phyloP scores from a whole-genome alignment of 345 rosid species.

The Populus simonii region DNA sequence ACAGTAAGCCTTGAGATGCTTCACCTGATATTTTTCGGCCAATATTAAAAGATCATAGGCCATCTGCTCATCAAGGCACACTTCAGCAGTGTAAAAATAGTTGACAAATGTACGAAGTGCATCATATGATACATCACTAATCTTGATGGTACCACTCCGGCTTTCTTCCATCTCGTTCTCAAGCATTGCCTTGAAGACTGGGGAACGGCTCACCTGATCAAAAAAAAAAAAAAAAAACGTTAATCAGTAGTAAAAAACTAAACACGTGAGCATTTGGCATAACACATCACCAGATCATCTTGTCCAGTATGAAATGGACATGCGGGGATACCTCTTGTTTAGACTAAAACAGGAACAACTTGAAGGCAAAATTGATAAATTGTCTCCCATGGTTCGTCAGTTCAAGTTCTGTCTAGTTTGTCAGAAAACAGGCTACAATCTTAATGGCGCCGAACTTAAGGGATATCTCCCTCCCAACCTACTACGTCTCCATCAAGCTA shows the following conservation, averaged over 20 bases:
- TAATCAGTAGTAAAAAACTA: neutral
- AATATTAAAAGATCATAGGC: slow-evolving; percentile 74
- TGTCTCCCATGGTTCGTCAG: neutral
- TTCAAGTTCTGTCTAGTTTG: neutral
- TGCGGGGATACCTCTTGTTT: neutral
- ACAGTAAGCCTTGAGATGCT: slow-evolving; percentile 69
- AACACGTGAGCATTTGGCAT: neutral
- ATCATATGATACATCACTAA: slow-evolving; percentile 60
- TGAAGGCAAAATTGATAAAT: neutral
- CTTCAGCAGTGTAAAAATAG: slow-evolving; percentile 79
- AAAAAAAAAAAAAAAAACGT: neutral
- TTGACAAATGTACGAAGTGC: slow-evolving; percentile 61
- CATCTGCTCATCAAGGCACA: slow-evolving; percentile 70
- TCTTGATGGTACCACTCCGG: slow-evolving; percentile 74
- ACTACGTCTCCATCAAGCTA: no score
- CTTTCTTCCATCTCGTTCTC: slow-evolving; percentile 89
- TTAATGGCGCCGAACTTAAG: neutral
- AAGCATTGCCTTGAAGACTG: slow-evolving; percentile 84
- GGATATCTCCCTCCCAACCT: neutral
- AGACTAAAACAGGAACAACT: neutral
- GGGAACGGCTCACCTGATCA: slow-evolving; percentile 67
- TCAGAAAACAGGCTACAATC: neutral
- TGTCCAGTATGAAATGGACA: neutral
- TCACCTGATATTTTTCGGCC: slow-evolving; percentile 82
- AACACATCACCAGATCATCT: neutral